phyloP scores from a whole-genome alignment of 176 grass and related monocot species.

The Canna indica region DNA sequence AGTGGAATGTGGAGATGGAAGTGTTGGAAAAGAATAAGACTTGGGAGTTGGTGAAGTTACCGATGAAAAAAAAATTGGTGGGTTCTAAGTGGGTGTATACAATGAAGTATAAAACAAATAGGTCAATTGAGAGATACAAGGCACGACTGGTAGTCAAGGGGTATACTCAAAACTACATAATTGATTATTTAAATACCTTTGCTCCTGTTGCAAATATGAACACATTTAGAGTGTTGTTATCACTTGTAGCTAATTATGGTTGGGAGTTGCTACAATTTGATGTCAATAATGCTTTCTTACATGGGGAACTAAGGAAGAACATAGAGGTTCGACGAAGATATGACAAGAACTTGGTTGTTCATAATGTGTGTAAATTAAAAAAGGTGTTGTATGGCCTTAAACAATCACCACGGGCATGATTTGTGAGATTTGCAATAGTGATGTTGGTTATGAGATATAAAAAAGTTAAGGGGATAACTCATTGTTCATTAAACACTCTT shows the following conservation, averaged over 20 bases:
- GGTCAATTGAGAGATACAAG: not conserved
- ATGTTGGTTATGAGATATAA: not conserved
- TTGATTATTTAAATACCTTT: not conserved
- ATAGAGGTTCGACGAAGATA: not conserved
- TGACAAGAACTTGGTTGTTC: not conserved
- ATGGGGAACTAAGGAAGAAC: not conserved
- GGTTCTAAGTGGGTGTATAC: not conserved
- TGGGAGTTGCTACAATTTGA: not conserved
- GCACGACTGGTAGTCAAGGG: not conserved
- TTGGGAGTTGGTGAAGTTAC: not conserved
- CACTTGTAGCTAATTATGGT: not conserved
- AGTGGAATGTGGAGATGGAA: not conserved
- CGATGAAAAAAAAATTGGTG: not conserved
- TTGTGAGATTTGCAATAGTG: not conserved
- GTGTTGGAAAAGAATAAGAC: not conserved
- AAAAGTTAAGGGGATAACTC: not conserved
- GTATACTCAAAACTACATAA: not conserved
- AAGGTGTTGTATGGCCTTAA: not conserved
- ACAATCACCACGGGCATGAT: not conserved
- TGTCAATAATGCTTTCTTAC: not conserved
- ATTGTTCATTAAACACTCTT: conserved; percentile 3
- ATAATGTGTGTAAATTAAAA: not conserved
- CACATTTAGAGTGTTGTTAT: not conserved
- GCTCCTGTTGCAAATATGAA: not conserved
- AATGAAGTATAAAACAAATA: not conserved